These are phyloP conservation scores for Tylopilus plumbeoviolaceoides DNA, from an alignment of 768 basidiomycete species.

Conservation along the genomic window DNA sequence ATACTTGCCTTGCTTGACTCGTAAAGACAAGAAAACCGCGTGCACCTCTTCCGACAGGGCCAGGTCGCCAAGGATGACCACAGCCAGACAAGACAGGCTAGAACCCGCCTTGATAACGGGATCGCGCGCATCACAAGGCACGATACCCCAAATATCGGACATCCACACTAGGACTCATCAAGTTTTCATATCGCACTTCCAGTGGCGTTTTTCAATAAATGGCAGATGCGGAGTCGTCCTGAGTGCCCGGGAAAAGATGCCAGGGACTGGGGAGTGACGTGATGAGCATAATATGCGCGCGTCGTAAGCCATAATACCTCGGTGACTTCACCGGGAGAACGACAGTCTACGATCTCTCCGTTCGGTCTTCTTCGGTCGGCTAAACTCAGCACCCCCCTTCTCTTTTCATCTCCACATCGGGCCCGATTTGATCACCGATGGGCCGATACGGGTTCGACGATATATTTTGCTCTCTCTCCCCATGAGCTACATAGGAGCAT, in stretches of 20 bases:
- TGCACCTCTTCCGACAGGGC: background rate
- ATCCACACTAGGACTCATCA: background rate
- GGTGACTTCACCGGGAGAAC: background rate
- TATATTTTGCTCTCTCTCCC: background rate
- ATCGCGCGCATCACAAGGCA: conserved; percentile 8
- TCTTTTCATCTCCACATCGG: background rate
- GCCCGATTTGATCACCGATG: conserved; percentile 8
- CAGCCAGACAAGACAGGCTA: background rate
- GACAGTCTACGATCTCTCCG: background rate
- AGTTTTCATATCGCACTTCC: background rate
- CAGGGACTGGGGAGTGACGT: background rate
- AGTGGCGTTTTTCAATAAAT: too few species aligned
- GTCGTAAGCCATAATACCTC: background rate
- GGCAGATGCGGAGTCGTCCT: background rate
- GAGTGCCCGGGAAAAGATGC: background rate
- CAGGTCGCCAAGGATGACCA: background rate
- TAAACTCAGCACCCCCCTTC: background rate
- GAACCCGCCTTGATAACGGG: background rate
- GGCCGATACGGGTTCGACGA: background rate
- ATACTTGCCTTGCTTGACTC: background rate
- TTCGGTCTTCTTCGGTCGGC: background rate
- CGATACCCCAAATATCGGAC: background rate
- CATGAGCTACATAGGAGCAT: background rate
- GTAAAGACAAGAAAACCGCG: background rate
- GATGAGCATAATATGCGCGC: background rate